Evolutionary conservation across 257 asterid genomes (phyloP).

Genomic region (Primulina huaijiensis): DNA sequence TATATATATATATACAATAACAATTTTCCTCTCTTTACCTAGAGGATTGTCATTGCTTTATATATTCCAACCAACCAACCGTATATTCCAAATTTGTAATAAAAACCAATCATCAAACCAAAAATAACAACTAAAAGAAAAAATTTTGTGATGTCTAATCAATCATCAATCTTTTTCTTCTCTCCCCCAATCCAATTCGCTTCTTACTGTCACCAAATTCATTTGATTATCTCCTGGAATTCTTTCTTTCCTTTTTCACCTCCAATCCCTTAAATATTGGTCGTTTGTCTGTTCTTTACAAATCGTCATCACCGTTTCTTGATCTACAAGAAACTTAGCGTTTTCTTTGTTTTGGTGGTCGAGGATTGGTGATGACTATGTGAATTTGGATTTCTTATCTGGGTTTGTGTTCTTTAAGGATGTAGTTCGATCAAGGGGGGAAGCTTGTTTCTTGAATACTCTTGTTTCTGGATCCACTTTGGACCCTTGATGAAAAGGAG

Average conservation of each 20-base stretch:
- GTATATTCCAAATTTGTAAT: neutral
- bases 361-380: slow-evolving; percentile 26
- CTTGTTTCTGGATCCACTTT: slow-evolving; percentile 22
- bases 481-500: slow-evolving; percentile 11
- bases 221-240: slow-evolving; percentile 27
- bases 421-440: slow-evolving; percentile 40
- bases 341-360: slow-evolving; percentile 33
- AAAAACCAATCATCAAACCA: neutral
- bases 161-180: slow-evolving; percentile 29
- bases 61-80: neutral
- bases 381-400: slow-evolving; percentile 42
- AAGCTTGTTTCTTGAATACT: neutral
- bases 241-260: slow-evolving; percentile 4
- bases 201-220: slow-evolving; percentile 32
- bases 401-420: slow-evolving; percentile 39
- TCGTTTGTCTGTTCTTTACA: slow-evolving; percentile 43
- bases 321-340: slow-evolving; percentile 24
- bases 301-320: slow-evolving; percentile 23
- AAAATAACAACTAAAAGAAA: slow-evolving; percentile 24
- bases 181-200: slow-evolving; percentile 23
- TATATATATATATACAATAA: too few relatives aligned
- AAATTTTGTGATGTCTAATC: slow-evolving; percentile 26
- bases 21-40: too few relatives aligned
- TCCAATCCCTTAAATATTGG: slow-evolving; percentile 53
- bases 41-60: too few relatives aligned